Evolutionary conservation across 805 yeast species (phyloP).

Genomic region (Barnettozyma botsteinii): DNA sequence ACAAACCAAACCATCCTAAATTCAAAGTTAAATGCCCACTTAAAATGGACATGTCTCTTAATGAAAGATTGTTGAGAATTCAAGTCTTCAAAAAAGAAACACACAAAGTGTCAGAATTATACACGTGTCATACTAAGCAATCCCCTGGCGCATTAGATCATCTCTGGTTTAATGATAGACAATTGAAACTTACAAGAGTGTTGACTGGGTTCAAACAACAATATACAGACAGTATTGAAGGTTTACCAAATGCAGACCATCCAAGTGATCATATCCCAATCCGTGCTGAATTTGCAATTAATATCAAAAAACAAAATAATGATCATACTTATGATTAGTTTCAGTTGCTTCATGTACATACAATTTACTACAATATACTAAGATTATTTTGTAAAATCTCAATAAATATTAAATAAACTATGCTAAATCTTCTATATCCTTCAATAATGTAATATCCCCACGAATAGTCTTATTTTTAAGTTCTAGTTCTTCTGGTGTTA

Average conservation of each 20-base stretch:
- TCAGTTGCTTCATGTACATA: no score
- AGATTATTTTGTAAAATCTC: no score
- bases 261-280: conserved; percentile 37
- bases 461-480: conserved; percentile 28
- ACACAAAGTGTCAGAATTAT: conserved; percentile 12
- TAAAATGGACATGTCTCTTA: conserved; percentile 24
- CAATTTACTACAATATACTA: no score
- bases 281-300: conserved; percentile 22
- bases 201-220: conserved; percentile 43
- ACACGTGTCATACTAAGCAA: conserved; percentile 44
- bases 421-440: conserved; percentile 31
- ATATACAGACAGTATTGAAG: conserved; percentile 29
- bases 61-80: conserved; percentile 22
- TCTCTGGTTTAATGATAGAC: conserved; percentile 44
- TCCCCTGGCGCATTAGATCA: conserved; percentile 52
- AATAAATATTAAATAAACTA: conserved; percentile 3
- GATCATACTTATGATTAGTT: conserved; percentile 36
- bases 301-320: neutral
- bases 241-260: conserved; percentile 52
- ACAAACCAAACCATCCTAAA: conserved; percentile 16
- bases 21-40: conserved; percentile 28
- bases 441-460: conserved; percentile 38
- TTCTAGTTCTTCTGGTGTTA: conserved; percentile 18
- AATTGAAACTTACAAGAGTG: conserved; percentile 37
- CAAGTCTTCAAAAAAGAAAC: conserved; percentile 1